Evolutionary conservation across 495 filamentous ascomycete genomes (phyloP).

Genomic region (Aspergillus asperescens): DNA sequence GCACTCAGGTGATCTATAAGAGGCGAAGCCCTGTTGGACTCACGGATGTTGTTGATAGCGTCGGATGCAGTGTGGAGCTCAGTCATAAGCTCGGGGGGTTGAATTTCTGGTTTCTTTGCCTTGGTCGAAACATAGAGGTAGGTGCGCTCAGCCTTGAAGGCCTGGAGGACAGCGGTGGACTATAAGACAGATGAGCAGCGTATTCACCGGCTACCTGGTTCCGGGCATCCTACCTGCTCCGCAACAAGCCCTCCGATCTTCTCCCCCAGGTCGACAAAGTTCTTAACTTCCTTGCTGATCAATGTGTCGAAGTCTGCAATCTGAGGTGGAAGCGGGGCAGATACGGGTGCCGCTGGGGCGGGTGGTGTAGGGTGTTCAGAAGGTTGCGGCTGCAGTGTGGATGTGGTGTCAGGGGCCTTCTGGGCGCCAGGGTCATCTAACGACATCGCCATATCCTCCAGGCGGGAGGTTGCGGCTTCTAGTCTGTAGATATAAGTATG

Average conservation of each 20-base stretch:
- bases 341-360: constrained; percentile 42
- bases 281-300: constrained; percentile 67
- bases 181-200: constrained; percentile 20
- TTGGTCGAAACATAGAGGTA: constrained; percentile 85
- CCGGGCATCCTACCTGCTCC: constrained; percentile 58
- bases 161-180: constrained; percentile 56
- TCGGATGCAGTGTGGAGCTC: constrained; percentile 75
- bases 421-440: constrained; percentile 52
- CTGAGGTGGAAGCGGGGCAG: constrained; percentile 63
- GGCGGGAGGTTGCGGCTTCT: constrained; percentile 90
- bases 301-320: constrained; percentile 83
- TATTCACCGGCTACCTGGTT: background rate
- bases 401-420: constrained; percentile 38
- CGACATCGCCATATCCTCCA: constrained; percentile 90
- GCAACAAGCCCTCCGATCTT: constrained; percentile 71
- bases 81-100: constrained; percentile 66
- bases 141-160: constrained; percentile 77
- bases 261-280: constrained; percentile 71
- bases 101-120: constrained; percentile 81
- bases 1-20: constrained; percentile 74
- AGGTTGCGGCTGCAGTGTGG: constrained; percentile 36
- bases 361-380: constrained; percentile 40
- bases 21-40: constrained; percentile 65
- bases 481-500: constrained; percentile 54
- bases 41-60: constrained; percentile 68